Percentiles rank a stretch among this genome's conserved stretches.
Conservation (phyloP, 2,329 filamentous ascomycete species). For the Chaetomiaceae sp. region DNA sequence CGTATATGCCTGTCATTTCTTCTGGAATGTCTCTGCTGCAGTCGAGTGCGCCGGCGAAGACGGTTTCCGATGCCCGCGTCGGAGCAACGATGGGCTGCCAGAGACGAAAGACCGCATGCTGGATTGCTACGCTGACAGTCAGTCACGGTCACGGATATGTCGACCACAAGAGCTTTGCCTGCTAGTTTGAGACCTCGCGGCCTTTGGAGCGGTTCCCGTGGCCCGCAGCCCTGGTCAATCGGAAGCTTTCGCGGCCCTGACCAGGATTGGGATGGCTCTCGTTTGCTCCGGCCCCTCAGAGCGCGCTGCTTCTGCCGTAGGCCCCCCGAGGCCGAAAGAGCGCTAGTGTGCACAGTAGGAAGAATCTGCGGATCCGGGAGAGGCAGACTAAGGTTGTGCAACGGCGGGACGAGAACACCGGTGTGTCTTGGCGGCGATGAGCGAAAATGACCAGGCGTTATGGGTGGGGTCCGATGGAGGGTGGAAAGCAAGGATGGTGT, state of each 20-base stretch:
- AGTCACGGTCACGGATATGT: background rate
- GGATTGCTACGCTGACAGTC: too few species aligned
- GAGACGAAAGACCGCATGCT: too few species aligned
- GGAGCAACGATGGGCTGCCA: too few species aligned
- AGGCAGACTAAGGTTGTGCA: constrained; percentile 11
- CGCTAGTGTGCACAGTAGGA: background rate
- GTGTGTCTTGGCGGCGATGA: constrained; percentile 14
- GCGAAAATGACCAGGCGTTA: constrained; percentile 1
- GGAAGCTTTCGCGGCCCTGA: too few species aligned
- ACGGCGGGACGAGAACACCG: constrained; percentile 6
- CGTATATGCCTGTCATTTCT: background rate
- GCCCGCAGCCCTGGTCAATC: too few species aligned
- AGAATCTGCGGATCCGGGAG: constrained; percentile 6
- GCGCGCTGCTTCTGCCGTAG: background rate
- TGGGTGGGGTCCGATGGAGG: background rate
- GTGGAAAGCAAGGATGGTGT: constrained; percentile 10
- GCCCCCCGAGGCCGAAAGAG: background rate
- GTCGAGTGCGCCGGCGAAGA: background rate
- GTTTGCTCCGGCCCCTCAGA: too few species aligned
- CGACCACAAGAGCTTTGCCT: background rate
- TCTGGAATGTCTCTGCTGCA: background rate
- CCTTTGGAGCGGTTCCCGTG: too few species aligned
- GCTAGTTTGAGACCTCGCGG: background rate
- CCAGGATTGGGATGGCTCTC: too few species aligned
- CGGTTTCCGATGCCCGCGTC: background rate